Conservation (phyloP, 1,139 yeast genomes). For the Diutina rugosa region DNA sequence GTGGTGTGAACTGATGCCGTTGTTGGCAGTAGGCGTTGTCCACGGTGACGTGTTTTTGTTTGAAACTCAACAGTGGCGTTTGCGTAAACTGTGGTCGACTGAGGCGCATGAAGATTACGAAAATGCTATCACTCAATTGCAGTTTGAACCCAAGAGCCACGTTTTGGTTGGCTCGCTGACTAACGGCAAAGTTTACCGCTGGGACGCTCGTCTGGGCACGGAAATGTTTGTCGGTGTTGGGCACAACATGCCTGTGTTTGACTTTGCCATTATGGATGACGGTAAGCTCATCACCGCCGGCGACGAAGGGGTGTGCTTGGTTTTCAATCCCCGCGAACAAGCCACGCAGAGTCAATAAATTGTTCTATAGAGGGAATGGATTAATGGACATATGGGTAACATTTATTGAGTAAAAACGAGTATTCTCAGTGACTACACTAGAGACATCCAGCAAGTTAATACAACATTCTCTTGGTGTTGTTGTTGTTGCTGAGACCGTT, state of each 20-base stretch:
- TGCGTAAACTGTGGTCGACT: conserved; percentile 56
- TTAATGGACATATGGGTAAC: neutral
- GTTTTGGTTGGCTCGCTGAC: conserved; percentile 60
- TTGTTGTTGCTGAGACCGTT: neutral
- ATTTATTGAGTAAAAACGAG: neutral
- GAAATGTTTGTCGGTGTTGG: conserved; percentile 73
- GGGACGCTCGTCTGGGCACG: conserved; percentile 82
- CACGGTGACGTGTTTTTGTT: conserved; percentile 75
- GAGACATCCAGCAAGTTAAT: neutral
- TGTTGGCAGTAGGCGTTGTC: conserved; percentile 78
- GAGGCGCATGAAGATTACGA: conserved; percentile 11
- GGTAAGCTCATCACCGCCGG: conserved; percentile 89
- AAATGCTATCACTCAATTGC: conserved; percentile 75
- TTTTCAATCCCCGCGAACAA: conserved; percentile 25
- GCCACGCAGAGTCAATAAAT: neutral
- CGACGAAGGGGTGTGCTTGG: conserved; percentile 87
- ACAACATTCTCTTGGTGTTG: neutral
- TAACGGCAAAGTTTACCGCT: conserved; percentile 76
- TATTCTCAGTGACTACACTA: neutral
- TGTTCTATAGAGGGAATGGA: neutral
- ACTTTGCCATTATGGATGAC: conserved; percentile 51
- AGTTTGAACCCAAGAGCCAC: conserved; percentile 47
- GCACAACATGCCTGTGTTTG: conserved; percentile 88
- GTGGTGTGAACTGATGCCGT: conserved; percentile 54
- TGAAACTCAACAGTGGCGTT: conserved; percentile 78